Evolutionary conservation across 2,329 filamentous ascomycete species (phyloP), one percentile per base, ranked within the genome.

Genomic region (Coleophoma crateriformis): DNA sequence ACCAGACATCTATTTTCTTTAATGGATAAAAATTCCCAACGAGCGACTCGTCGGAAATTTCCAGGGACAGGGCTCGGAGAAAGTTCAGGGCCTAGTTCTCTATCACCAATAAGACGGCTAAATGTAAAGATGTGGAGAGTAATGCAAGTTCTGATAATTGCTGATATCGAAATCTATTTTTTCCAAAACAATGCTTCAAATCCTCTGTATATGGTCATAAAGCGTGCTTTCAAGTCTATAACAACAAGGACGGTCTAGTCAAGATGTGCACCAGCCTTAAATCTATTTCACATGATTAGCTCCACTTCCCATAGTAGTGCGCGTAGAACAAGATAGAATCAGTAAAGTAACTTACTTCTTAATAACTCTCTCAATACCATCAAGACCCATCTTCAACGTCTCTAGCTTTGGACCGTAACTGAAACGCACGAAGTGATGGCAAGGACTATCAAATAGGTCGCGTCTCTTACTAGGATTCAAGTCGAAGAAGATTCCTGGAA

Each of bases 401-500:
- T 91, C 87, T 83, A 92, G 87, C 62, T 79, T 84, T 3, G 90
- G 90, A 0, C 90, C 90, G 64, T 94, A 95, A 49, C 85, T 90
- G 60, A 95, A 79, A 47, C 90, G 80, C 27, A 95, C 87, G 66
- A 92, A 95, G 71, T 94, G 87, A 71, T 97, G 92, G 71, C 92
- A 96, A 52, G 92, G 92, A 58, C 83, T 89, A 71, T 97, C 92
- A 58, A 97, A 97, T 59, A 97, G 70, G 68, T 97, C 92, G 66
- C 92, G 79, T 57, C 92, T 80, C 67, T 90, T 87, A 34, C 87
- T 86, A 4, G 92, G 92, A 73, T 97, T 97, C 56, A 97, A 71
- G 64, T 97, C 92, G 67, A 97, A 97, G 79, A 97, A 97, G 68
- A 97, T 97, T 52, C 92, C 92, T 0, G 92, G 92, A 4, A 97